Evolutionary conservation across 371 early-diverging fungal species (phyloP).

Genomic region (Apophysomyces variabilis): DNA sequence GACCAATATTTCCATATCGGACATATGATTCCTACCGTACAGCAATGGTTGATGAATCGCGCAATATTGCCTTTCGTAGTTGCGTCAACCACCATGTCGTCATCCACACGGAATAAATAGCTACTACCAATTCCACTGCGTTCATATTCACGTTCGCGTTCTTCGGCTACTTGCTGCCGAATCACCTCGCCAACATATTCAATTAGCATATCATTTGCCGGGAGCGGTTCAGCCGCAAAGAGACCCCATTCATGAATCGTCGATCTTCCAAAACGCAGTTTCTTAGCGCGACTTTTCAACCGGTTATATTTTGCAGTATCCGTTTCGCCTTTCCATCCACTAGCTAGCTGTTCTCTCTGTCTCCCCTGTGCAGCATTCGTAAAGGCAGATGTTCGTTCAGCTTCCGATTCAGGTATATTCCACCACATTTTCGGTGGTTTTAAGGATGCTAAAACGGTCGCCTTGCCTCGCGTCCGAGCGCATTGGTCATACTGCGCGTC

Average conservation of each 20-base stretch:
- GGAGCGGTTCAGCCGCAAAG: constrained; percentile 86
- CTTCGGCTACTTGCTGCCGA: constrained; percentile 88
- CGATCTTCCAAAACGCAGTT: constrained; percentile 81
- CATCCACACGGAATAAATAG: constrained; percentile 94
- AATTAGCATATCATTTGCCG: constrained; percentile 88
- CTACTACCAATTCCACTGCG: constrained; percentile 85
- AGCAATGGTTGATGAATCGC: constrained; percentile 97
- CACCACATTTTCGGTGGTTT: background rate
- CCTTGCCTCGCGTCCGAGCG: background rate
- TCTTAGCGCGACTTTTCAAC: constrained; percentile 79
- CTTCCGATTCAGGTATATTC: background rate
- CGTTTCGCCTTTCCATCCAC: constrained; percentile 21
- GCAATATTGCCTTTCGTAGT: constrained; percentile 95
- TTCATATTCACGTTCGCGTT: constrained; percentile 88
- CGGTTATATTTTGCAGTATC: constrained; percentile 81
- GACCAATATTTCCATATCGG: background rate
- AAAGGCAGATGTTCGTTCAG: constrained; percentile 35
- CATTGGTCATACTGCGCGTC: background rate
- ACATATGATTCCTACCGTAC: constrained; percentile 60
- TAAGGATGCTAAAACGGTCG: background rate
- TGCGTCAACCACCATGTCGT: constrained; percentile 93
- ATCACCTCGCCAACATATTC: constrained; percentile 97
- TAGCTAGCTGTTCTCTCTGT: background rate
- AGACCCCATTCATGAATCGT: constrained; percentile 95
- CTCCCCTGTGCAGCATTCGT: constrained; percentile 16